Evolutionary conservation across 768 basidiomycete species (phyloP).

Genomic region (Postia placenta): DNA sequence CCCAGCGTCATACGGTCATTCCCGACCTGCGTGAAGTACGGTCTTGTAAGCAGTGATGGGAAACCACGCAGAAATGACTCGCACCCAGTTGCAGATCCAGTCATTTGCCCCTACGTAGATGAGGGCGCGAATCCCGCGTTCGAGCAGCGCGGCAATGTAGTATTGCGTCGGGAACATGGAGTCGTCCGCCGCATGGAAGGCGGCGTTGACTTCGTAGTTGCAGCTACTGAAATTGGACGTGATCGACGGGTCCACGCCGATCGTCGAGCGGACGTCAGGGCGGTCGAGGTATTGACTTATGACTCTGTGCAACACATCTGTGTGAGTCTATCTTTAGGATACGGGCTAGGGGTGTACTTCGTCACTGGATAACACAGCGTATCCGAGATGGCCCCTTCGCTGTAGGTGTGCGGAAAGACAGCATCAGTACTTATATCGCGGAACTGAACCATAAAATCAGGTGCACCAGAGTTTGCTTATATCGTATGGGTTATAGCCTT

Average conservation of each 20-base stretch:
- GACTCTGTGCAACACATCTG: slow-evolving; percentile 29
- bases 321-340: not conserved
- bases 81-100: slow-evolving; percentile 51
- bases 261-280: slow-evolving; percentile 40
- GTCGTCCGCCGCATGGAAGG: slow-evolving; percentile 45
- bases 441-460: not conserved
- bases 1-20: slow-evolving; percentile 58
- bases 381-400: slow-evolving; percentile 37
- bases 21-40: slow-evolving; percentile 30
- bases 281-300: slow-evolving; percentile 60
- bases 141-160: slow-evolving; percentile 48
- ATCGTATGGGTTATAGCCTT: slow-evolving; percentile 55
- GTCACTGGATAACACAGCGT: slow-evolving; percentile 58
- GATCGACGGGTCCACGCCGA: slow-evolving; percentile 56
- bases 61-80: not conserved
- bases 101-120: slow-evolving; percentile 53
- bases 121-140: slow-evolving; percentile 45
- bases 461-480: slow-evolving; percentile 48
- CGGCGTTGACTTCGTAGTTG: slow-evolving; percentile 35
- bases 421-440: not conserved
- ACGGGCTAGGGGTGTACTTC: slow-evolving; percentile 20
- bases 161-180: slow-evolving; percentile 23
- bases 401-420: slow-evolving; percentile 3
- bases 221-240: slow-evolving; percentile 35
- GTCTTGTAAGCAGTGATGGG: not conserved